Base-by-base conservation (phyloP, 169 alveolate genomes). In the Cystoisospora suis region DNA sequence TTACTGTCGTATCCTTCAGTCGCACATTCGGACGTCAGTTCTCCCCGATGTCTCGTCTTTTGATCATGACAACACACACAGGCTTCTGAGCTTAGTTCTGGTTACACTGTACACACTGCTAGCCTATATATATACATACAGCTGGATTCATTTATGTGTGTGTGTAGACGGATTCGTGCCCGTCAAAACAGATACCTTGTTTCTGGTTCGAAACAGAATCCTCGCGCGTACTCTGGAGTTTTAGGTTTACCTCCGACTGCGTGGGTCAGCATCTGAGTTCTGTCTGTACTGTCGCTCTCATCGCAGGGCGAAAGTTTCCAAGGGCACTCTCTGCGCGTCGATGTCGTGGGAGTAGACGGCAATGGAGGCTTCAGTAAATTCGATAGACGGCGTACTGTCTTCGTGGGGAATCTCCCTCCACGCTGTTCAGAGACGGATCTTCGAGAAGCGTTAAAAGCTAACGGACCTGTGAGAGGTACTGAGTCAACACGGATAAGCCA, bases 391-490 rank as follows among this genome's bases (percentile, higher is more conserved):
- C 17, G 32, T 27, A 72, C 58, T 9, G 56, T 72, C 12, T 72
- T 72, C 56, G 83, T 72, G 40, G 83, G 83, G 29, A 72, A 72
- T 17, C 56, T 72, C 9, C 83, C 83, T 40, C 15, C 83, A 40
- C 83, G 83, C 32, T 72, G 83, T 3, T 72, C 83, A 29, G 83
- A 72, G 56, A 56, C 38, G 44, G 83, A 72, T 32, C 83, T 72
- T 32, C 47, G 83, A 5, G 9, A 6, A 1, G 83, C 83, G n/a
- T 38, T 40, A 29, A 38, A 12, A 38, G 27, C 34, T 56, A 38
- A 72, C 56, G 83, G 83, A 32, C 27, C 47, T 2, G 56, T 72
- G 59, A 72, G 44, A 36, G 83, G 83, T 72, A 34, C n/a, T n/a
- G n/a, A n/a, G n/a, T n/a, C n/a, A n/a, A n/a, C n/a, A n/a, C n/a